These are phyloP conservation scores for Marasmius fiardii DNA, from an alignment of 1,284 basidiomycete genomes.

Conservation along the genomic window DNA sequence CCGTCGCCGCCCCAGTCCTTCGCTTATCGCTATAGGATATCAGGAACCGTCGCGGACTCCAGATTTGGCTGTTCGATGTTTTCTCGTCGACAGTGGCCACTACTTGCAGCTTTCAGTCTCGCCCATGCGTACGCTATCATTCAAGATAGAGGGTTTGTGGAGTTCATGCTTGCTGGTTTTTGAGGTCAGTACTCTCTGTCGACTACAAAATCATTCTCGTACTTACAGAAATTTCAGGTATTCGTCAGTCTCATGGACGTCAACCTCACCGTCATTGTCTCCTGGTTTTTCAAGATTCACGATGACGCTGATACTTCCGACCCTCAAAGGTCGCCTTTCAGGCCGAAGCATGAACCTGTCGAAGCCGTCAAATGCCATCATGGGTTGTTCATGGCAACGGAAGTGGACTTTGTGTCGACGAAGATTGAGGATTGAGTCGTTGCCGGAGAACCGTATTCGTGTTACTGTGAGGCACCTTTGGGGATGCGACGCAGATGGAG, in stretches of 20 bases:
- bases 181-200: background rate
- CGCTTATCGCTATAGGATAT: too few species aligned
- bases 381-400: too few species aligned
- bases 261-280: background rate
- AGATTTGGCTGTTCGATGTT: background rate
- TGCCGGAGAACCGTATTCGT: too few species aligned
- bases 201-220: background rate
- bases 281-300: background rate
- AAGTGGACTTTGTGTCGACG: too few species aligned
- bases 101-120: background rate
- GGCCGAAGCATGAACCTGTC: too few species aligned
- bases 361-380: too few species aligned
- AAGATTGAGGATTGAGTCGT: too few species aligned
- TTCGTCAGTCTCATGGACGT: slow-evolving; percentile 4
- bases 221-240: background rate
- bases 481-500: too few species aligned
- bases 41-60: background rate
- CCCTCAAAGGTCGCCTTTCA: background rate
- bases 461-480: too few species aligned
- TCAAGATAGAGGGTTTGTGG: background rate
- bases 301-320: background rate
- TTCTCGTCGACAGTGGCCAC: slow-evolving; percentile 2
- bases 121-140: slow-evolving; percentile 3
- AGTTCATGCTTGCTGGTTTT: slow-evolving; percentile 1
- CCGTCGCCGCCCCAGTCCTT: too few species aligned